Conservation (phyloP, 768 basidiomycete species). For the Cystobasidium tubakii region DNA sequence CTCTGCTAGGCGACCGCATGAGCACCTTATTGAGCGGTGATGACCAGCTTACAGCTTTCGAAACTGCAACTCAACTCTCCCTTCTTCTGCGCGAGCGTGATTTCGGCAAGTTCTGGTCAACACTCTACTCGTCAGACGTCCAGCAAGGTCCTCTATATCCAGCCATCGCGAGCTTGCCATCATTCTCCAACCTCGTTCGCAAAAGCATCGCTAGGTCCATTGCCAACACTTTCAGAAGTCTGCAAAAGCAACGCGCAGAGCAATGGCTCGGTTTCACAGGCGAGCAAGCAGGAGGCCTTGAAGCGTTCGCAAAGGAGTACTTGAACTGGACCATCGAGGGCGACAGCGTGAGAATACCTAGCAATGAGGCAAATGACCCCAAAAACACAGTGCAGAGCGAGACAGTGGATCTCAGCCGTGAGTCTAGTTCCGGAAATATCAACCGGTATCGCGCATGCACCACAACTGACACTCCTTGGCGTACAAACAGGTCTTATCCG, state of each 20-base stretch:
- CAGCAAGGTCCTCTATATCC: conserved; percentile 7
- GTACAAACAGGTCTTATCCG: conserved; percentile 1
- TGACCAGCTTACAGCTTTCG: conserved; percentile 4
- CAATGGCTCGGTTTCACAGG: conserved; percentile 17
- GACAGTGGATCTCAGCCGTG: conserved; percentile 43
- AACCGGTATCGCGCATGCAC: not conserved
- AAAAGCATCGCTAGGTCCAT: conserved; percentile 43
- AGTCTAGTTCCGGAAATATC: not conserved
- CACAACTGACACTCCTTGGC: not conserved
- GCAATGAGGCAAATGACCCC: conserved; percentile 43
- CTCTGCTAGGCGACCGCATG: conserved; percentile 71
- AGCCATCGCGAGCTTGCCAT: conserved; percentile 53
- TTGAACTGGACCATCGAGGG: conserved; percentile 39
- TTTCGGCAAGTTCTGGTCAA: conserved; percentile 78
- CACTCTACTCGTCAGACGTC: conserved; percentile 1
- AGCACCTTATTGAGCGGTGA: conserved; percentile 34
- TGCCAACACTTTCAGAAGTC: conserved; percentile 39
- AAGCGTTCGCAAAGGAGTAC: not conserved
- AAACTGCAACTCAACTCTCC: conserved; percentile 52
- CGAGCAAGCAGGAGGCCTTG: conserved; percentile 12
- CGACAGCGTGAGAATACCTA: conserved; percentile 37
- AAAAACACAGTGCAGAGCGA: conserved; percentile 42
- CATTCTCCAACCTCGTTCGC: conserved; percentile 67
- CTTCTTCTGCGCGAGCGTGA: conserved; percentile 72
- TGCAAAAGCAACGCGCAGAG: conserved; percentile 22